A percentile compares a stretch with the other conserved stretches of the same genome.
Evolutionary conservation across 352 stramenopile genomes (phyloP).

Genomic region (Phytopythium boreale): DNA sequence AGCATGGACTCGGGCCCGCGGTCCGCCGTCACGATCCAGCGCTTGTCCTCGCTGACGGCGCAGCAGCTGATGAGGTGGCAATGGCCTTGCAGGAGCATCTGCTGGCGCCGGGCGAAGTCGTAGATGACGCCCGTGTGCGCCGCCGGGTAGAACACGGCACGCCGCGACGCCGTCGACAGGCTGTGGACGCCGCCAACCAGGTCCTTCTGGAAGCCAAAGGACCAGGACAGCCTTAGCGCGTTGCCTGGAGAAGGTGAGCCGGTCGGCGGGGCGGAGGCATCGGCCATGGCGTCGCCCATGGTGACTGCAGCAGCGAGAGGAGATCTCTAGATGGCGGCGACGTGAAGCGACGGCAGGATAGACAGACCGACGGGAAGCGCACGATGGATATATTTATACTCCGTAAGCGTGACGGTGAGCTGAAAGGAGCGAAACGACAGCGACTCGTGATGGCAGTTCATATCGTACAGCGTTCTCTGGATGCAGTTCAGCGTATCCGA

Average conservation of each 20-base stretch:
- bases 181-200: slow-evolving; percentile 85
- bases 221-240: slow-evolving; percentile 74
- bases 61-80: slow-evolving; percentile 90
- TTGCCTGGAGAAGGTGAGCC: slow-evolving; percentile 27
- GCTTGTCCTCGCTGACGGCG: slow-evolving; percentile 90
- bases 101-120: slow-evolving; percentile 84
- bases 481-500: no score
- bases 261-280: not conserved
- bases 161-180: slow-evolving; percentile 57
- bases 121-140: slow-evolving; percentile 93
- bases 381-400: not conserved
- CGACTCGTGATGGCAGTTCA: not conserved
- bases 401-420: not conserved
- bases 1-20: slow-evolving; percentile 86
- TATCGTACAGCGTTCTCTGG: not conserved
- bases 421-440: not conserved
- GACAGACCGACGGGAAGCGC: not conserved
- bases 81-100: slow-evolving; percentile 89
- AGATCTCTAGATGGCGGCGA: not conserved
- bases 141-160: slow-evolving; percentile 89
- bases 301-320: not conserved
- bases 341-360: not conserved
- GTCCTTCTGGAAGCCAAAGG: slow-evolving; percentile 92
- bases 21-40: slow-evolving; percentile 92
- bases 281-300: not conserved